Evolutionary conservation across 768 basidiomycete species (phyloP), one percentile per base, ranked within the genome.

Genomic region (Russula dissimulans): DNA sequence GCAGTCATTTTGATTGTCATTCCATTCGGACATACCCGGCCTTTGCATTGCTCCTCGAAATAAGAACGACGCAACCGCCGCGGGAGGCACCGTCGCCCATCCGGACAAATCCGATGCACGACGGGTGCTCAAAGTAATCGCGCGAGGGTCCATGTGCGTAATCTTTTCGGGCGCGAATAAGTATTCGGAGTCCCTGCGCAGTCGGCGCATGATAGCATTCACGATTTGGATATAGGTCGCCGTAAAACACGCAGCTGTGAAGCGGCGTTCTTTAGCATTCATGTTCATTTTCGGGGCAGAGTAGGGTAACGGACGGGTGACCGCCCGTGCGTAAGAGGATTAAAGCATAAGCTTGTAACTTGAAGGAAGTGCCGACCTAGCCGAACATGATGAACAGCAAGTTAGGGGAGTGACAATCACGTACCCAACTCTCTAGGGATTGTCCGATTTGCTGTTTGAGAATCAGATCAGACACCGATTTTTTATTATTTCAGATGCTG

Each of bases 211-310:
- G 77, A 67, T 82, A 88, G 62, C 85, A 83, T 69, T 87, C 86
- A 44, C 72, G 65, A 66, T 89, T 87, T 0, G 83, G 86, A 66
- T 89, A 90, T 15, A 91, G 67, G 70, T 92, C 90, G 6, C 89
- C 90, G 62, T 91, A 91, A 70, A 91, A 93, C n/a, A 91, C 82
- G 65, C 90, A 93, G 43, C 90, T 92, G 55, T 38, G 38, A 1
- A 17, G 26, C n/a, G 34, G 34, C 34, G 34, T 10, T 38, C 41
- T 22, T 44, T 44, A 58, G 48, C 39, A 44, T 5, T 36, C 34
- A 36, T 10, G 32, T 44, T 42, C 29, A 54, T 12, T 49, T 47
- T 51, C 11, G 38, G 26, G 43, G 51, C 1, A 38, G 45, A 26
- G 12, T 9, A 36, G 17, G 38, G 17, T 7, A 5, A 76, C 88